Percentiles rank a stretch among this genome's conserved stretches.
Conservation (phyloP, 345 rosid species). For the Corchorus olitorius region DNA sequence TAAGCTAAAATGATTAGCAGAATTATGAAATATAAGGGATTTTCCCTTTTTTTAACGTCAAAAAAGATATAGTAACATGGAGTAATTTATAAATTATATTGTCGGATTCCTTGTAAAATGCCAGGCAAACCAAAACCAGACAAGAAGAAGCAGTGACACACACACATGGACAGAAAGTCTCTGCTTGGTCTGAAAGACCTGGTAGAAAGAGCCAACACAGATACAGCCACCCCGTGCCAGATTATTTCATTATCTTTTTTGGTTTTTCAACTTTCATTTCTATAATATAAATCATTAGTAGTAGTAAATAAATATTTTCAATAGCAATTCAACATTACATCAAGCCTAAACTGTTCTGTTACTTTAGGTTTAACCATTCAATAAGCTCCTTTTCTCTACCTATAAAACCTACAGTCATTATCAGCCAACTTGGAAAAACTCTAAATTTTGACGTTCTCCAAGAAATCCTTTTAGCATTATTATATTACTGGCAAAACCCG, state of each 20-base stretch:
- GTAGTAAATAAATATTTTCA: no score
- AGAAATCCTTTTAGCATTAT: neutral
- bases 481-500: neutral
- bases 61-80: no score
- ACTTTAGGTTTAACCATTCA: neutral
- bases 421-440: neutral
- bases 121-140: slow-evolving; percentile 4
- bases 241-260: no score
- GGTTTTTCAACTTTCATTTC: no score
- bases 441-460: neutral
- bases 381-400: neutral
- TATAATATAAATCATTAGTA: no score
- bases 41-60: no score
- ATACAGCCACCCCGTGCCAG: slow-evolving; percentile 1
- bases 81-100: neutral
- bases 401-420: neutral
- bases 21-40: neutral
- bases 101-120: neutral
- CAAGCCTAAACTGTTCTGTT: neutral
- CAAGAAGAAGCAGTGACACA: neutral
- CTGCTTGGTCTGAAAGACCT: neutral
- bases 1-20: neutral
- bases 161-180: neutral
- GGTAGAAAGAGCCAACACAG: neutral
- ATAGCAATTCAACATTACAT: neutral